phyloP scores from a whole-genome alignment of 208 protist species.

The Jaenimonas drosophilae region DNA sequence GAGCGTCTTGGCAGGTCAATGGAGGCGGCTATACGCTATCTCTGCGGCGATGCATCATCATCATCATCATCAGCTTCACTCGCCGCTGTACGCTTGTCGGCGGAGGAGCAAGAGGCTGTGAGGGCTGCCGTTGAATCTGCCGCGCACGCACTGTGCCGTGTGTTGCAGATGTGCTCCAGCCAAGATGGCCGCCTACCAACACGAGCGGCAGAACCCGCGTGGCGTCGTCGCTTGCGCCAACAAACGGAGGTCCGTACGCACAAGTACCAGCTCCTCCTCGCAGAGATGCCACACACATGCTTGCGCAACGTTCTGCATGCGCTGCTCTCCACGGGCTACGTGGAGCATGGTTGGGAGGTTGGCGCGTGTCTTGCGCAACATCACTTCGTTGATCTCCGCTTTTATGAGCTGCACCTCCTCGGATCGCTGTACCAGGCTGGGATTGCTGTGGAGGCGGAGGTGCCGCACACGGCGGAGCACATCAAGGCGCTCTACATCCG shows the following conservation, averaged over 20 bases:
- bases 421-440: slow-evolving; percentile 47
- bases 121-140: slow-evolving; percentile 13
- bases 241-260: slow-evolving; percentile 50
- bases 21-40: slow-evolving; percentile 14
- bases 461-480: background rate
- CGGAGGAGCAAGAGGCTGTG: slow-evolving; percentile 7
- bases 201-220: slow-evolving; percentile 28
- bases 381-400: slow-evolving; percentile 56
- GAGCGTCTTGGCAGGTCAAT: slow-evolving; percentile 19
- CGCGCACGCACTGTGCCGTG: slow-evolving; percentile 4
- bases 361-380: slow-evolving; percentile 23
- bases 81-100: background rate
- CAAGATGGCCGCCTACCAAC: slow-evolving; percentile 13
- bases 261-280: slow-evolving; percentile 64
- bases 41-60: slow-evolving; percentile 12
- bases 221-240: slow-evolving; percentile 31
- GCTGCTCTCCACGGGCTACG: slow-evolving; percentile 41
- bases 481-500: too few species aligned
- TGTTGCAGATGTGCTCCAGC: slow-evolving; percentile 25
- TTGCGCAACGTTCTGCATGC: slow-evolving; percentile 24
- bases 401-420: slow-evolving; percentile 49
- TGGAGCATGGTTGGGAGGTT: slow-evolving; percentile 17
- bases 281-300: slow-evolving; percentile 46
- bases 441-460: background rate
- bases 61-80: background rate